phyloP scores from a whole-genome alignment of 345 rosid genomes.

The Camelina sativa region DNA sequence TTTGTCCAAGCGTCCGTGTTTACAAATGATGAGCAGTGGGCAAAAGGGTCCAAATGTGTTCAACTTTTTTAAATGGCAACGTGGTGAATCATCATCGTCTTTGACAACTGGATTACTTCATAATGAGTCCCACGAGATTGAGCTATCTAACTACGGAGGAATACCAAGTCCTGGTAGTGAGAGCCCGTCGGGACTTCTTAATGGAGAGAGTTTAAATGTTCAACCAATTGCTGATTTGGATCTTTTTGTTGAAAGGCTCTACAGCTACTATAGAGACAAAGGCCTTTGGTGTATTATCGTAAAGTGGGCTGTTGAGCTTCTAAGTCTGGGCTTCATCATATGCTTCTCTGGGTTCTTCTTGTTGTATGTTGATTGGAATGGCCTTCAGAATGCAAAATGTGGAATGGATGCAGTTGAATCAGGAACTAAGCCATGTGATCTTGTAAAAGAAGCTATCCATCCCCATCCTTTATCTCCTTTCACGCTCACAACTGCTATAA shows the following conservation, averaged over 20 bases:
- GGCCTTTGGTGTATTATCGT: slow-evolving; percentile 95
- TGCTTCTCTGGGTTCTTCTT: slow-evolving; percentile 97
- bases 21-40: slow-evolving; percentile 85
- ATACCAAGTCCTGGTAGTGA: slow-evolving; percentile 94
- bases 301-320: slow-evolving; percentile 95
- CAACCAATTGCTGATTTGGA: slow-evolving; percentile 93
- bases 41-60: slow-evolving; percentile 63
- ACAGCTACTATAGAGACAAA: slow-evolving; percentile 92
- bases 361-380: slow-evolving; percentile 94
- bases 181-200: slow-evolving; percentile 94
- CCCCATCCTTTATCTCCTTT: slow-evolving; percentile 88
- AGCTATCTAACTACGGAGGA: slow-evolving; percentile 82
- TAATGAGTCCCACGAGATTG: slow-evolving; percentile 84
- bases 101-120: slow-evolving; percentile 77
- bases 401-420: slow-evolving; percentile 99
- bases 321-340: slow-evolving; percentile 86
- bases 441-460: slow-evolving; percentile 89
- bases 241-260: slow-evolving; percentile 88
- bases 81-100: slow-evolving; percentile 73
- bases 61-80: slow-evolving; percentile 70
- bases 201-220: slow-evolving; percentile 81
- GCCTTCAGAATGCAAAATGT: slow-evolving; percentile 97
- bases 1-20: slow-evolving; percentile 57
- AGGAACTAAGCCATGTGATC: slow-evolving; percentile 96
- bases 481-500: slow-evolving; percentile 78